These are phyloP conservation scores for Alternaria arbusti DNA, from an alignment of 2,329 filamentous ascomycete species.

Conservation along the genomic window DNA sequence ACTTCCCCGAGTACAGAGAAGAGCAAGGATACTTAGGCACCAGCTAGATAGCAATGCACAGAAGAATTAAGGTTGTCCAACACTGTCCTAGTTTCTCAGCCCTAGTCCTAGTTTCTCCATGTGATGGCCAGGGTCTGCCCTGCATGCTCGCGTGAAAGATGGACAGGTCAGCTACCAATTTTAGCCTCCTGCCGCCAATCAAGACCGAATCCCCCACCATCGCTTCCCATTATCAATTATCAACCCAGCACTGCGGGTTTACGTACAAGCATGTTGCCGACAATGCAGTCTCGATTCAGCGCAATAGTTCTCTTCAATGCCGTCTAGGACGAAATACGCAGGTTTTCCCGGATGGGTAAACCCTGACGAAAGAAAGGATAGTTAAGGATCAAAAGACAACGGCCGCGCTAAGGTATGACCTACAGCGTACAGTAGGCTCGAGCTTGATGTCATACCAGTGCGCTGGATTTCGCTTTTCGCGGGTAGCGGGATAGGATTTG, in stretches of 20 bases:
- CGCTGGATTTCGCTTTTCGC: slow-evolving; percentile 9
- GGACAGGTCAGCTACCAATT: slow-evolving; percentile 11
- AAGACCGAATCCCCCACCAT: background rate
- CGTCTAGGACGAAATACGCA: background rate
- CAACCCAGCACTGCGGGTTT: slow-evolving; percentile 12
- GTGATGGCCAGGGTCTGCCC: slow-evolving; percentile 12
- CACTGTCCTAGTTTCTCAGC: slow-evolving; percentile 6
- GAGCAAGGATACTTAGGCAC: slow-evolving; percentile 4
- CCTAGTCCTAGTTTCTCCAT: slow-evolving; percentile 9
- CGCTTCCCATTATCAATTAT: background rate
- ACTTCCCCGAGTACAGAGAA: background rate
- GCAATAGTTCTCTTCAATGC: background rate
- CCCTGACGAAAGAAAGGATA: background rate
- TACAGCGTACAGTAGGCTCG: background rate
- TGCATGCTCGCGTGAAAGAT: slow-evolving; percentile 7
- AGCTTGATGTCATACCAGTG: slow-evolving; percentile 13
- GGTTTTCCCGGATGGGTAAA: background rate
- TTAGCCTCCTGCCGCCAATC: slow-evolving; percentile 8
- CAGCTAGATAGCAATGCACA: slow-evolving; percentile 6
- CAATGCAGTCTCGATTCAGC: background rate
- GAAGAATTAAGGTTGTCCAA: slow-evolving; percentile 10
- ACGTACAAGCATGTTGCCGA: slow-evolving; percentile 16
- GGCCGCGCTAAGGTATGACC: slow-evolving; percentile 7
- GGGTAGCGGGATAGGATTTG: slow-evolving; percentile 7
- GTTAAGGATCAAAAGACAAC: background rate